Conservation (phyloP, 371 early-diverging fungal species). For the Dinochytrium kinnereticum region DNA sequence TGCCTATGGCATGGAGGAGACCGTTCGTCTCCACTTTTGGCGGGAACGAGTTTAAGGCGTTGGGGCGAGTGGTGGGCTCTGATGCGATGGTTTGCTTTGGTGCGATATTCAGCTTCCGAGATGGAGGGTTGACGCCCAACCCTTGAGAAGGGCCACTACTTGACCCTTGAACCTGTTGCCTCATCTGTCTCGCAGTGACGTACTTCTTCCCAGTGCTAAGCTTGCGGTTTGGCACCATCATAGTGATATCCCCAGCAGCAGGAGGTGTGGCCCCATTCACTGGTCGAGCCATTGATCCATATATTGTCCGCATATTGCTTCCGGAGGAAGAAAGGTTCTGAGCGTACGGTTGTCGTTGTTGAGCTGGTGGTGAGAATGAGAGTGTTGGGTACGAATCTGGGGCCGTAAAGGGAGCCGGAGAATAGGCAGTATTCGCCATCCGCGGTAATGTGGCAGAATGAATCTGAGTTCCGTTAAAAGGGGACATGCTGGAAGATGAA, state of each 20-base stretch:
- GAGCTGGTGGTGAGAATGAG: background rate
- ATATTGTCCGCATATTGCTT: too few species aligned
- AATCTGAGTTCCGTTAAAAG: too few species aligned
- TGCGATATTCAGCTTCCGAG: background rate
- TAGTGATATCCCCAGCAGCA: background rate
- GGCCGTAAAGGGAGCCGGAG: background rate
- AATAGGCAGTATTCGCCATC: too few species aligned
- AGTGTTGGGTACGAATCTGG: background rate
- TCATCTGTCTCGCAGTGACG: background rate
- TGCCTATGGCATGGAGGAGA: background rate
- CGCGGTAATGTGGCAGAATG: too few species aligned
- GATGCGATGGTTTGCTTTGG: background rate
- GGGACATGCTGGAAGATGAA: background rate
- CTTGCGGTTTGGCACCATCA: constrained; percentile 11
- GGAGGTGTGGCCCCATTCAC: background rate
- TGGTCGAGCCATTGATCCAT: background rate
- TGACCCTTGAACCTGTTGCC: background rate
- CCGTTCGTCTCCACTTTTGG: too few species aligned
- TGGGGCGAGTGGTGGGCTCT: background rate
- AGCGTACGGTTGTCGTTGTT: background rate
- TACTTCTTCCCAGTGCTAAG: background rate
- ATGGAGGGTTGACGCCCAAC: background rate
- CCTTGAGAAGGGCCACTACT: background rate
- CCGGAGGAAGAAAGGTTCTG: background rate
- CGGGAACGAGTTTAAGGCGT: background rate